A percentile compares a stretch with the other conserved stretches of the same genome.
phyloP scores from a whole-genome alignment of 208 protist genomes.

The Acanthamoeba sp. region DNA sequence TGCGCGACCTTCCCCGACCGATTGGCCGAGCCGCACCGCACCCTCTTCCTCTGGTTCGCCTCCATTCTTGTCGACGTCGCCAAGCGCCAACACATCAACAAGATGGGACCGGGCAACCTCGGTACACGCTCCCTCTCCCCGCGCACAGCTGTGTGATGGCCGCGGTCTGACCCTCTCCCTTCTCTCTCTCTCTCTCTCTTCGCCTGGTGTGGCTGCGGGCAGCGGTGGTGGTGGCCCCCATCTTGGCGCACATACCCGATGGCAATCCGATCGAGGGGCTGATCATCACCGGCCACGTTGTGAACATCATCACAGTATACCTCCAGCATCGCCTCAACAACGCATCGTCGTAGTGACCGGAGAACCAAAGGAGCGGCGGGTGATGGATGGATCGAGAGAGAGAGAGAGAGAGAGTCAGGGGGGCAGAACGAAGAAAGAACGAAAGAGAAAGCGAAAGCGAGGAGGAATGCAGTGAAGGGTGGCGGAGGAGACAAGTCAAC shows the following conservation, averaged over 20 bases:
- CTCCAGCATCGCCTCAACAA: neutral
- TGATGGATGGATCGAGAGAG: neutral
- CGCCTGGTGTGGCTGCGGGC: neutral
- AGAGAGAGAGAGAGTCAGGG: neutral
- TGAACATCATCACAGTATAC: slow-evolving; percentile 5
- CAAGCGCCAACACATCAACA: slow-evolving; percentile 52
- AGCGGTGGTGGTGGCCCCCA: neutral
- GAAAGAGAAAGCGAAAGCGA: neutral
- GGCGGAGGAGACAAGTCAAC: no score
- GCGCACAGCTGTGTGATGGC: neutral
- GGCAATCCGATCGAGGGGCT: slow-evolving; percentile 15
- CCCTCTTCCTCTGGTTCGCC: slow-evolving; percentile 25
- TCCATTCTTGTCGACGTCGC: slow-evolving; percentile 9
- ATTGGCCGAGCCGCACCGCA: neutral
- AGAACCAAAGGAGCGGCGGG: neutral
- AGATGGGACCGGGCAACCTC: slow-evolving; percentile 30
- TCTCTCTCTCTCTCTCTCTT: neutral
- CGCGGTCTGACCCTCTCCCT: neutral
- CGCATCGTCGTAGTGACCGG: neutral
- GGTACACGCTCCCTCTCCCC: neutral
- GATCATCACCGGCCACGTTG: neutral
- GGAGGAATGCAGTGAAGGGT: neutral
- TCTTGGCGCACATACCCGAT: neutral
- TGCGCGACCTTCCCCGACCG: neutral
- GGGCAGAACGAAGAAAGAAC: no score